These are phyloP conservation scores for Trichophyton rubrum DNA, from an alignment of 2,329 filamentous ascomycete genomes.

Conservation along the genomic window DNA sequence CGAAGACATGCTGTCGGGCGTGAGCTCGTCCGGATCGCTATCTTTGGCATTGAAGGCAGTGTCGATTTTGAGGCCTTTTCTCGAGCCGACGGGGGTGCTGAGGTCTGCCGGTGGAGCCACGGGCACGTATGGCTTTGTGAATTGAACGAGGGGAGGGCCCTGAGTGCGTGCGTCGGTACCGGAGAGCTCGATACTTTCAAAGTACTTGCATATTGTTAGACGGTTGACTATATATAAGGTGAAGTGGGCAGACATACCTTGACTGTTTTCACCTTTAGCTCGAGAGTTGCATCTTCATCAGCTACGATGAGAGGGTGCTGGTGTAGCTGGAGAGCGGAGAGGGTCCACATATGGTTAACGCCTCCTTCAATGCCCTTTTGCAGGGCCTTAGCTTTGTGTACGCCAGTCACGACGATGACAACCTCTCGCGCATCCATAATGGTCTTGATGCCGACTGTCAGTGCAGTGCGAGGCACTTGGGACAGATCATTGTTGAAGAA, in stretches of 20 bases:
- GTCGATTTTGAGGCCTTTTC: slow-evolving; percentile 28
- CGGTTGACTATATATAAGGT: neutral
- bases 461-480: slow-evolving; percentile 65
- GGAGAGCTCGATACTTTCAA: slow-evolving; percentile 58
- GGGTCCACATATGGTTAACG: slow-evolving; percentile 84
- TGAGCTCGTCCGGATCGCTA: slow-evolving; percentile 32
- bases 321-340: slow-evolving; percentile 69
- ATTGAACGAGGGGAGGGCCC: slow-evolving; percentile 32
- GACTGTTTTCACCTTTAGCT: slow-evolving; percentile 62
- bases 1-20: slow-evolving; percentile 39
- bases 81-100: slow-evolving; percentile 16
- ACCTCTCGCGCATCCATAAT: slow-evolving; percentile 71
- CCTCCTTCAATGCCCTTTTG: slow-evolving; percentile 71
- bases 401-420: slow-evolving; percentile 68
- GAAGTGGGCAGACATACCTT: slow-evolving; percentile 23
- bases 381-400: slow-evolving; percentile 67
- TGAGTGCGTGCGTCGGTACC: slow-evolving; percentile 38
- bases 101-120: slow-evolving; percentile 18
- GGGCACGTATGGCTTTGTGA: slow-evolving; percentile 23
- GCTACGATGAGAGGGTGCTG: slow-evolving; percentile 71
- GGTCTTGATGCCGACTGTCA: slow-evolving; percentile 76
- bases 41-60: slow-evolving; percentile 25
- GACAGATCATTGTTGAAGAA: slow-evolving; percentile 67
- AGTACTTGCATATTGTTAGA: slow-evolving; percentile 39
- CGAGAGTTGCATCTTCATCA: slow-evolving; percentile 65